phyloP scores from a whole-genome alignment of 371 early-diverging fungal genomes.

The Lichtheimia ornata region DNA sequence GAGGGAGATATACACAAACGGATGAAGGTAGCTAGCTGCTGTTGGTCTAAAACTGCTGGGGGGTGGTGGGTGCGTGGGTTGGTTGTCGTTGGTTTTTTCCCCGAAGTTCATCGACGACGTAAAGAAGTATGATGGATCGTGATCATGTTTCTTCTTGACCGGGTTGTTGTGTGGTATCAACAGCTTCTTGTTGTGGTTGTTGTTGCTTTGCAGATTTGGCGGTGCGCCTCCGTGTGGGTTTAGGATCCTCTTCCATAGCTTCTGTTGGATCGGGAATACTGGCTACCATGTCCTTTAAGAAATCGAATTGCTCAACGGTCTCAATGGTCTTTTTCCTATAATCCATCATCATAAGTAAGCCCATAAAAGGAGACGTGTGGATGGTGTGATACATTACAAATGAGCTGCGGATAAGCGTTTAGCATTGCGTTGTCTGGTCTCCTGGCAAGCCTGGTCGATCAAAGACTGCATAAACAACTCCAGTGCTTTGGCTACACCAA shows the following conservation, averaged over 20 bases:
- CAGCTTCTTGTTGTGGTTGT: background rate
- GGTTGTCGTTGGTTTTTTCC: too few relatives aligned
- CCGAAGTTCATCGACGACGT: too few relatives aligned
- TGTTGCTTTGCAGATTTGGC: conserved; percentile 1
- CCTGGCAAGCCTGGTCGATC: conserved; percentile 83
- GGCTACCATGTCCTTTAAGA: conserved; percentile 87
- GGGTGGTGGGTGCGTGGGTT: too few relatives aligned
- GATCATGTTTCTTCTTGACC: too few relatives aligned
- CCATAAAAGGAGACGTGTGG: background rate
- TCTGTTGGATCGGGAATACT: conserved; percentile 80
- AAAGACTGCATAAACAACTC: conserved; percentile 94
- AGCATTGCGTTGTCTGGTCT: conserved; percentile 76
- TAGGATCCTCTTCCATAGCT: conserved; percentile 16
- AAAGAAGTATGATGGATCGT: too few relatives aligned
- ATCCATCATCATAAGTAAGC: background rate
- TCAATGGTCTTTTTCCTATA: conserved; percentile 84
- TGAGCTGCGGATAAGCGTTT: conserved; percentile 87
- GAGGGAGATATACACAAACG: too few relatives aligned
- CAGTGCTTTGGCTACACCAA: conserved; percentile 79
- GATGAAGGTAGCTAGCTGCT: too few relatives aligned
- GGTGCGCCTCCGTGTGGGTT: conserved; percentile 16
- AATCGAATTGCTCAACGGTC: conserved; percentile 89
- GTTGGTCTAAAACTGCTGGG: too few relatives aligned
- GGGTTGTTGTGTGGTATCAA: too few relatives aligned
- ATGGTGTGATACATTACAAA: conserved; percentile 57